Evolutionary conservation across 495 filamentous ascomycete genomes (phyloP).

Genomic region (Talaromyces trachyspermus): DNA sequence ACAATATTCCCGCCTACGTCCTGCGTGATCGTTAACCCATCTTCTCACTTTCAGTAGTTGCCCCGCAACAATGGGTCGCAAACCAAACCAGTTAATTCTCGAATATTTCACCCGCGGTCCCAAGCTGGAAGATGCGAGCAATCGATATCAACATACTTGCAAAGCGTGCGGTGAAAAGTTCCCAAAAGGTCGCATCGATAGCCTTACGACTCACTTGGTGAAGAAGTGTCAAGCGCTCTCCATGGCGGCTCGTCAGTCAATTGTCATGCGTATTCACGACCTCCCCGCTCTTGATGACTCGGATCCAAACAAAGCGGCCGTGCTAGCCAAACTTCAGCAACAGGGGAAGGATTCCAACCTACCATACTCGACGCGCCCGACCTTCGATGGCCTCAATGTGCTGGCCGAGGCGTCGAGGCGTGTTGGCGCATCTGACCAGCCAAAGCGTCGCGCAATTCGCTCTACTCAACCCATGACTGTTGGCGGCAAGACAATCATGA

Average conservation of each 20-base stretch:
- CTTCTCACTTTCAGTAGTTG: too few relatives aligned
- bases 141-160: slow-evolving; percentile 82
- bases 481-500: slow-evolving; percentile 41
- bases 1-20: not conserved
- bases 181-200: slow-evolving; percentile 77
- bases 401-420: slow-evolving; percentile 77
- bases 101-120: slow-evolving; percentile 77
- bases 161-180: slow-evolving; percentile 79
- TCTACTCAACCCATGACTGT: slow-evolving; percentile 41
- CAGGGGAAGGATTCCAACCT: slow-evolving; percentile 33
- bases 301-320: slow-evolving; percentile 30
- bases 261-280: slow-evolving; percentile 51
- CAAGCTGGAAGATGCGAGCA: slow-evolving; percentile 76
- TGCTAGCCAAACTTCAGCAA: slow-evolving; percentile 25
- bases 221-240: slow-evolving; percentile 75
- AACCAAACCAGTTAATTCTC: slow-evolving; percentile 73
- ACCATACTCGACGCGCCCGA: slow-evolving; percentile 39
- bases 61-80: slow-evolving; percentile 58
- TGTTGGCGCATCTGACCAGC: slow-evolving; percentile 44
- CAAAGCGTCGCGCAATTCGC: slow-evolving; percentile 29
- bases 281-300: slow-evolving; percentile 33
- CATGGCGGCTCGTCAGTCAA: slow-evolving; percentile 57
- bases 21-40: too few relatives aligned
- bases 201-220: slow-evolving; percentile 64
- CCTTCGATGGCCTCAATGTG: slow-evolving; percentile 69